These are phyloP conservation scores for Eutrema japonicum DNA, from an alignment of 345 rosid species.

Conservation along the genomic window DNA sequence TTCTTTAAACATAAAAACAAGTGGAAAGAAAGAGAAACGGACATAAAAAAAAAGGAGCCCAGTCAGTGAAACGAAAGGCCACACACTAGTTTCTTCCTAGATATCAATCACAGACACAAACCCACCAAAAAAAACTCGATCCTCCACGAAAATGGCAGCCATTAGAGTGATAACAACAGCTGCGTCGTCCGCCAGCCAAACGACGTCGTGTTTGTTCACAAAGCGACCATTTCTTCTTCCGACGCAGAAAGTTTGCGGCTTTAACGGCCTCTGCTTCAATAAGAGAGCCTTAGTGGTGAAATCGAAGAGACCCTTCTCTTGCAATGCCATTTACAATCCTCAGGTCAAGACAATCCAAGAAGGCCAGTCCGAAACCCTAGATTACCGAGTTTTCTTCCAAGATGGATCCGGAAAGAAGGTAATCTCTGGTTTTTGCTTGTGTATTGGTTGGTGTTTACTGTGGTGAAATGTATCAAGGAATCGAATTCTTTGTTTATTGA, in stretches of 20 bases:
- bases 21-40: neutral
- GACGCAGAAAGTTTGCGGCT: constrained; percentile 33
- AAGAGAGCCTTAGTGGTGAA: constrained; percentile 38
- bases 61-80: constrained; percentile 15
- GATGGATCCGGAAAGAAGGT: constrained; percentile 80
- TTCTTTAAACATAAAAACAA: neutral
- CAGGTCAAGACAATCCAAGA: constrained; percentile 62
- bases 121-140: no score
- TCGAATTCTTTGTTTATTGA: neutral
- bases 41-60: neutral
- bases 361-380: constrained; percentile 80
- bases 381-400: constrained; percentile 76
- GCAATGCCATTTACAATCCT: constrained; percentile 66
- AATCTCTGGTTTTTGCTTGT: neutral
- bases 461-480: no score
- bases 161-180: constrained; percentile 58
- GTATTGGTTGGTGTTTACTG: neutral
- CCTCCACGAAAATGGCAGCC: constrained; percentile 54
- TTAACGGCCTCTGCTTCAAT: constrained; percentile 37
- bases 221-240: constrained; percentile 44
- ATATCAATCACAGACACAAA: constrained; percentile 4
- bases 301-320: constrained; percentile 61
- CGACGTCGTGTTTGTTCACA: constrained; percentile 56
- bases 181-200: constrained; percentile 39
- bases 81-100: neutral